Conservation (phyloP, 257 asterid genomes). For the Solanum pimpinellifolium region DNA sequence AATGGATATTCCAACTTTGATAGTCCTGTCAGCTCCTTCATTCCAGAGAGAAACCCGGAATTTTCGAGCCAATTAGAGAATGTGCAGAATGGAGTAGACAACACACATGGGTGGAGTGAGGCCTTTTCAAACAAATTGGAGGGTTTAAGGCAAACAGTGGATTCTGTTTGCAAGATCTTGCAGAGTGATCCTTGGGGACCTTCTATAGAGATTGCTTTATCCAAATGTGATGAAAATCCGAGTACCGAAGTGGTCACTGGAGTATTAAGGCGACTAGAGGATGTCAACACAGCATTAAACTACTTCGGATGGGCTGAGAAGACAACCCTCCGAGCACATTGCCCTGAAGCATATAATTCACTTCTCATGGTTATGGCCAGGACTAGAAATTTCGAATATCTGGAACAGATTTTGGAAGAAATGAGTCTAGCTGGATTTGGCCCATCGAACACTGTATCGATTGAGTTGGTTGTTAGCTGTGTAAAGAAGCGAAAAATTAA, state of each 20-base stretch:
- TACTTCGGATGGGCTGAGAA: conserved; percentile 83
- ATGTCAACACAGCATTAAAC: conserved; percentile 39
- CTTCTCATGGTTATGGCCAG: conserved; percentile 65
- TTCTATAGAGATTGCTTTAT: conserved; percentile 53
- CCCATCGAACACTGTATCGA: conserved; percentile 45
- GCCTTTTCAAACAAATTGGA: conserved; percentile 22
- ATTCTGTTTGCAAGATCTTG: conserved; percentile 45
- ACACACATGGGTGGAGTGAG: conserved; percentile 10
- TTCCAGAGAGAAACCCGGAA: not conserved
- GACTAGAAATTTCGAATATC: conserved; percentile 35
- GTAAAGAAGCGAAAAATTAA: conserved; percentile 40
- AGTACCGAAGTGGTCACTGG: conserved; percentile 54
- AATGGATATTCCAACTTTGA: conserved; percentile 25
- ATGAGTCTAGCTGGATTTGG: conserved; percentile 81
- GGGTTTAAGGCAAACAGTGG: conserved; percentile 21
- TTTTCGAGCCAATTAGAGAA: not conserved
- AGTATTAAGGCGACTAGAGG: conserved; percentile 69
- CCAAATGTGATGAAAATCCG: conserved; percentile 30
- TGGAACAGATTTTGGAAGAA: conserved; percentile 67
- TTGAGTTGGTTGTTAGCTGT: conserved; percentile 47
- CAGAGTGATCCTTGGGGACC: conserved; percentile 70
- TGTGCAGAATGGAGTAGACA: not conserved
- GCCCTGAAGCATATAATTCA: conserved; percentile 59
- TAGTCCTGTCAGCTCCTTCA: not conserved
- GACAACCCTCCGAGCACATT: conserved; percentile 38